These are phyloP conservation scores for Pseudofabraea citricarpa DNA, from an alignment of 2,329 filamentous ascomycete species.

Conservation along the genomic window DNA sequence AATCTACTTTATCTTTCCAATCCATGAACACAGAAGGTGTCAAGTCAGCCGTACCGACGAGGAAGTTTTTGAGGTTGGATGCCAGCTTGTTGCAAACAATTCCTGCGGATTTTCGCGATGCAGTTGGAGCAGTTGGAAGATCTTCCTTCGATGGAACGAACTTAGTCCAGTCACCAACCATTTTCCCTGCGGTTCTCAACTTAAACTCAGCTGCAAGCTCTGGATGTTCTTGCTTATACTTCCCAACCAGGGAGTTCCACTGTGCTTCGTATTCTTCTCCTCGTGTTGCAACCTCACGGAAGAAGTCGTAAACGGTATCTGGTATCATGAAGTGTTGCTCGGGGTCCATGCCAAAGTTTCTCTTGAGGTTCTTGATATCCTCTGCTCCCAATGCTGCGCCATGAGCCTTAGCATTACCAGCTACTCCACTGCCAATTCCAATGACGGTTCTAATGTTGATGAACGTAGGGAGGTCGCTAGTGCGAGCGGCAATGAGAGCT, in stretches of 20 bases:
- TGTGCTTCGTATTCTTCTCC: slow-evolving; percentile 40
- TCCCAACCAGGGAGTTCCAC: slow-evolving; percentile 39
- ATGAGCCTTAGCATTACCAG: slow-evolving; percentile 24
- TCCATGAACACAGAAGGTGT: slow-evolving; percentile 49
- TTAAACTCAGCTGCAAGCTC: slow-evolving; percentile 44
- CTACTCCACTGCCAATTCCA: slow-evolving; percentile 33
- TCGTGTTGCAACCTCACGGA: slow-evolving; percentile 37
- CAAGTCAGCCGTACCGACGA: slow-evolving; percentile 48
- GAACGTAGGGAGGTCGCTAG: slow-evolving; percentile 41
- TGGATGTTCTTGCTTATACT: slow-evolving; percentile 40
- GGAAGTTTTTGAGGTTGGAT: slow-evolving; percentile 37
- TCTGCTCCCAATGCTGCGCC: slow-evolving; percentile 13
- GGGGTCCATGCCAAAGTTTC: slow-evolving; percentile 33
- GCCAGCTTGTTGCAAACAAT: slow-evolving; percentile 45
- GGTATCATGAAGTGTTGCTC: slow-evolving; percentile 29
- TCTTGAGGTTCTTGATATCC: slow-evolving; percentile 27
- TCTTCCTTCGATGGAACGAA: slow-evolving; percentile 37
- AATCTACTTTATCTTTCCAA: slow-evolving; percentile 44
- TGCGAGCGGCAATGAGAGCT: slow-evolving; percentile 35
- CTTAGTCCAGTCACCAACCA: slow-evolving; percentile 44
- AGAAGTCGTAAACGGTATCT: slow-evolving; percentile 46
- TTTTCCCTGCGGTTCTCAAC: slow-evolving; percentile 40
- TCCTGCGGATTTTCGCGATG: slow-evolving; percentile 43
- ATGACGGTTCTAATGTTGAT: slow-evolving; percentile 46
- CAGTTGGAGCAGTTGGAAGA: slow-evolving; percentile 39